Base-by-base conservation (phyloP, 2,329 filamentous ascomycete genomes). In the Nemania diffusa region DNA sequence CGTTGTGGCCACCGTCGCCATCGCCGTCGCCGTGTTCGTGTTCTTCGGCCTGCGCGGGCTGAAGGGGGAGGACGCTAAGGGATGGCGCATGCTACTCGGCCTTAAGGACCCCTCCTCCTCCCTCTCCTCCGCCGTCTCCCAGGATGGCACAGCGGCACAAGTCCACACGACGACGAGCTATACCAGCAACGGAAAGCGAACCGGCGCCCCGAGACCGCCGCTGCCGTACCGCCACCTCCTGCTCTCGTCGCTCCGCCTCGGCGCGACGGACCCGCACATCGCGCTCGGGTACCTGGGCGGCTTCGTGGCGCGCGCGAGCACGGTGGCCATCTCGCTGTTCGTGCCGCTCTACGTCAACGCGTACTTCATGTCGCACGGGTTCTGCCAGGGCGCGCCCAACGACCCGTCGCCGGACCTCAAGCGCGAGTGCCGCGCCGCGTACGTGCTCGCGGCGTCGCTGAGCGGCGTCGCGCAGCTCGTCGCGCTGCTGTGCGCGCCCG, bases 261-360 rank as follows among this genome's bases (percentile, higher is more conserved):
- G 92, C 15, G 88, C 93, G 73, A 88, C 72, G 8, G 92, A 97
- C 76, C 85, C 89, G 9, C 88, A 91, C 72, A 97, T 99, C 69
- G 90, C 89, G 20, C 85, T 98, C 0, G 95, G 92, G 29, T 99
- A 98, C 75, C 82, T 98, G 0, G 96, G 95, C 69, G 96, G 96
- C 1, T 97, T 98, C 74, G 95, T 99, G 2, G 95, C 94, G 9
- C 90, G 96, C 63, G 94, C 96, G 7, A 97, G 94, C 0, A 97
- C 94, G 0, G 96, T 99, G 5, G 95, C 92, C 59, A 97, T 99
- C 71, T 97, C 93, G 0, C 87, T 98, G 5, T 99, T 98, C 81
- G 92, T 99, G 61, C 96, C 96, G 0, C 86, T 99, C 1, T 97
- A 92, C 76, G 89, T 97, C 73, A 98, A 98, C 77, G 90, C 93